Conservation (phyloP, 257 asterid species). For the Ophiorrhiza pumila region DNA sequence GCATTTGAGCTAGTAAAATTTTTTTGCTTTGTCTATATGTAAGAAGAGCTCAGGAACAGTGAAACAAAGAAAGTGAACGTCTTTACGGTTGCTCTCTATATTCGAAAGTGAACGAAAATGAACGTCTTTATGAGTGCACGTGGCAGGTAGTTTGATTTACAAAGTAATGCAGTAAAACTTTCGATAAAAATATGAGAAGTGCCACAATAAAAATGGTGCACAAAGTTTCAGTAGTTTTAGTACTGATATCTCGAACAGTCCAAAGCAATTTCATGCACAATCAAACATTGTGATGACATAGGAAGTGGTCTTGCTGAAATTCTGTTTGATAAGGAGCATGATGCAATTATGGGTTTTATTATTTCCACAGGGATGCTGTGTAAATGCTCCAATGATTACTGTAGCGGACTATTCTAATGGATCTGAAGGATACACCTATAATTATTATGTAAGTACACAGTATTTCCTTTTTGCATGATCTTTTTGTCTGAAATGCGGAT, state of each 20-base stretch:
- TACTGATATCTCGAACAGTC: neutral
- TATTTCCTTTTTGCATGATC: neutral
- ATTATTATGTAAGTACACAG: slow-evolving; percentile 66
- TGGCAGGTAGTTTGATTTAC: neutral
- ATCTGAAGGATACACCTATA: slow-evolving; percentile 84
- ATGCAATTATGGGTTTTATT: slow-evolving; percentile 16
- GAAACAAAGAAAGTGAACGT: neutral
- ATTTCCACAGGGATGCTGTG: slow-evolving; percentile 74
- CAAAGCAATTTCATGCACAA: too few species aligned
- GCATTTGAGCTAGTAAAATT: neutral
- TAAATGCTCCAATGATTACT: slow-evolving; percentile 98
- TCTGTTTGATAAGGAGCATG: slow-evolving; percentile 4
- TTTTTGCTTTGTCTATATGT: neutral
- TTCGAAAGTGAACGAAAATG: too few species aligned
- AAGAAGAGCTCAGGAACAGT: neutral
- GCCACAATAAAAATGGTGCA: neutral
- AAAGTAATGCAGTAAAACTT: too few species aligned
- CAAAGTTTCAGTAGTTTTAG: neutral
- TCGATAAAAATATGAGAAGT: neutral
- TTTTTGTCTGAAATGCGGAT: neutral
- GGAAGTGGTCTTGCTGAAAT: neutral
- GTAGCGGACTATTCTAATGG: slow-evolving; percentile 97
- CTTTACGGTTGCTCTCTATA: neutral
- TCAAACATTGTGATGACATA: neutral
- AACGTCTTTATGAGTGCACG: too few species aligned